A percentile compares a stretch with the other conserved stretches of the same genome.
Evolutionary conservation across 2,329 filamentous ascomycete species (phyloP).

Genomic region (Coniella lustricola): DNA sequence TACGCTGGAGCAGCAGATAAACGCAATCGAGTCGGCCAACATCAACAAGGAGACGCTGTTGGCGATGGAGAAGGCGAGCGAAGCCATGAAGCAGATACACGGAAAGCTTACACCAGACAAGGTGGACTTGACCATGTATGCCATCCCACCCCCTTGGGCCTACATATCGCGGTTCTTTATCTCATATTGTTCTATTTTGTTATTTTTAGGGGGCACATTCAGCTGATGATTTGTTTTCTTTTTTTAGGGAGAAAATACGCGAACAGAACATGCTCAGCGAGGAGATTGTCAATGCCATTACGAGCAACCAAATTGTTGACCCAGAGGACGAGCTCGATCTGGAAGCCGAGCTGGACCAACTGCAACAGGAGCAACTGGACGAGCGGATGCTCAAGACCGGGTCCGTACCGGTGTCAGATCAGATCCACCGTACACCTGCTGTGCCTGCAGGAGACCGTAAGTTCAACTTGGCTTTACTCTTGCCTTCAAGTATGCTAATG

Average conservation of each 20-base stretch:
- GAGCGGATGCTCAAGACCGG: conserved; percentile 90
- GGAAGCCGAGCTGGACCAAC: conserved; percentile 72
- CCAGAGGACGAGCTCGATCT: conserved; percentile 79
- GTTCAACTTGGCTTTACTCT: conserved; percentile 29
- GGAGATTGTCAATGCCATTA: conserved; percentile 84
- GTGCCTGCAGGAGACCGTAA: conserved; percentile 70
- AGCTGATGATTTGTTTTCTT: conserved; percentile 24
- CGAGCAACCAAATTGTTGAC: conserved; percentile 59
- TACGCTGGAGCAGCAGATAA: conserved; percentile 91
- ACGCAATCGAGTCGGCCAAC: conserved; percentile 94
- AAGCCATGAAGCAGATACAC: conserved; percentile 91
- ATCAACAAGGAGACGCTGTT: conserved; percentile 96
- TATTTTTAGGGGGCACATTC: no score
- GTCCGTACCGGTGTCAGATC: conserved; percentile 71
- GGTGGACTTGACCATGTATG: conserved; percentile 91
- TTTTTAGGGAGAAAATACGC: conserved; percentile 70
- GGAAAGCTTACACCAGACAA: conserved; percentile 85
- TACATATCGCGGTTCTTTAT: no score
- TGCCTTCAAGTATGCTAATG: neutral
- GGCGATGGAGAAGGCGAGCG: conserved; percentile 85
- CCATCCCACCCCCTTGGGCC: no score
- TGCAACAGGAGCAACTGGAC: conserved; percentile 80
- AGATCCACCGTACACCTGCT: conserved; percentile 68
- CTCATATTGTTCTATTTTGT: no score
- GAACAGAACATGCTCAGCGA: conserved; percentile 91